Evolutionary conservation across 2,329 filamentous ascomycete species (phyloP).

Genomic region (Ophiostoma ulmi): DNA sequence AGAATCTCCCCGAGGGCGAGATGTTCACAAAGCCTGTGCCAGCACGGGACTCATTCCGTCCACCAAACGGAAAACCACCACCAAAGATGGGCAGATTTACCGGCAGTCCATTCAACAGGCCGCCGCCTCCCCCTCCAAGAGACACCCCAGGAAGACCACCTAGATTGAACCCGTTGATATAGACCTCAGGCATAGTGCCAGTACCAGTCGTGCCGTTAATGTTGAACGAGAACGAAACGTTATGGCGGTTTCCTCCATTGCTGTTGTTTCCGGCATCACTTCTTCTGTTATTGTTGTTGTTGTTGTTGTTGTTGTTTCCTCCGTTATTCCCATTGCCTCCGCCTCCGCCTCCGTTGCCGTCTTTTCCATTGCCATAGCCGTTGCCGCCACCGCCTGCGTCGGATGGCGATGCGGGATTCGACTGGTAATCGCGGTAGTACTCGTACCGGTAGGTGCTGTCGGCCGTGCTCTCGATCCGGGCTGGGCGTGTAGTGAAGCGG

Average conservation of each 20-base stretch:
- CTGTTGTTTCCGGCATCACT: background rate
- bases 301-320: background rate
- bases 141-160: background rate
- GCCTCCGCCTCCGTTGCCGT: background rate
- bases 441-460: slow-evolving; percentile 23
- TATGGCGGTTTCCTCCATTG: background rate
- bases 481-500: background rate
- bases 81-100: slow-evolving; percentile 21
- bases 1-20: background rate
- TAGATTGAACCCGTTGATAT: background rate
- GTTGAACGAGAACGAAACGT: background rate
- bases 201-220: background rate
- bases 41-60: background rate
- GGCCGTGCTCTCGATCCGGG: slow-evolving; percentile 18
- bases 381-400: slow-evolving; percentile 1
- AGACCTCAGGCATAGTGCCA: background rate
- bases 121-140: background rate
- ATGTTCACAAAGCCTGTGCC: slow-evolving; percentile 1
- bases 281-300: background rate
- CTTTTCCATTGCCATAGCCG: background rate
- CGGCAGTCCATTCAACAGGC: slow-evolving; percentile 10
- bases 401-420: slow-evolving; percentile 17
- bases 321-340: background rate
- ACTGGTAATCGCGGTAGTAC: slow-evolving; percentile 24
- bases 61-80: slow-evolving; percentile 20